Conservation (phyloP, 495 filamentous ascomycete species). For the Glutinoglossum americanum region DNA sequence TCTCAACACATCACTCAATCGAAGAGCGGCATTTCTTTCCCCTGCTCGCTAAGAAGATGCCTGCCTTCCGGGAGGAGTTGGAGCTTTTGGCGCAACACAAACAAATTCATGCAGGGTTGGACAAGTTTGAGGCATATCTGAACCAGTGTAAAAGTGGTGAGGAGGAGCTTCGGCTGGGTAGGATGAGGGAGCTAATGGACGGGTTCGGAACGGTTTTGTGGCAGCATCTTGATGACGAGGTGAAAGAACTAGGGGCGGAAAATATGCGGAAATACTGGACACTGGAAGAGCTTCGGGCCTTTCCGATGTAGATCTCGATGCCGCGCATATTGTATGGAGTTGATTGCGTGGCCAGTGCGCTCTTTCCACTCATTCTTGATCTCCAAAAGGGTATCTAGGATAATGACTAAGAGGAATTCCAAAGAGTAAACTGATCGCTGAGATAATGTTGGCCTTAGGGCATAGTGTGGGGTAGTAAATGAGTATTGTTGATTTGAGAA, state of each 20-base stretch:
- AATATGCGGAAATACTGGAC: conserved; percentile 81
- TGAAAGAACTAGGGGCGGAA: conserved; percentile 46
- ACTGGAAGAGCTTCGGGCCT: conserved; percentile 44
- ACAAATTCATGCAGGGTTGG: conserved; percentile 63
- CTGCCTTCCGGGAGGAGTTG: conserved; percentile 44
- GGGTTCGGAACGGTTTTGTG: conserved; percentile 42
- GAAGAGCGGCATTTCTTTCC: conserved; percentile 76
- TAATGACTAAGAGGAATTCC: neutral
- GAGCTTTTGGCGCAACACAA: conserved; percentile 60
- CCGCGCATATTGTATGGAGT: neutral
- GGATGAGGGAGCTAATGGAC: conserved; percentile 13
- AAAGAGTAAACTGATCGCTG: neutral
- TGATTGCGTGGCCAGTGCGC: neutral
- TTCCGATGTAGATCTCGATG: conserved; percentile 35
- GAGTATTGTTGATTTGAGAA: too few relatives aligned
- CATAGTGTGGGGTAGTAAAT: too few relatives aligned
- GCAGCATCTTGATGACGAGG: conserved; percentile 55
- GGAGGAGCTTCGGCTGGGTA: conserved; percentile 13
- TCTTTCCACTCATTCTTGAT: neutral
- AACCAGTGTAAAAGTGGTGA: conserved; percentile 29
- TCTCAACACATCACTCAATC: conserved; percentile 61
- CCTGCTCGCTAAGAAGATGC: conserved; percentile 55
- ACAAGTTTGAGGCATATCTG: conserved; percentile 47
- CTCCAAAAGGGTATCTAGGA: neutral
- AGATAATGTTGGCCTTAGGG: neutral